phyloP scores from a whole-genome alignment of 2,329 filamentous ascomycete genomes.

The Falciphora oryzae region DNA sequence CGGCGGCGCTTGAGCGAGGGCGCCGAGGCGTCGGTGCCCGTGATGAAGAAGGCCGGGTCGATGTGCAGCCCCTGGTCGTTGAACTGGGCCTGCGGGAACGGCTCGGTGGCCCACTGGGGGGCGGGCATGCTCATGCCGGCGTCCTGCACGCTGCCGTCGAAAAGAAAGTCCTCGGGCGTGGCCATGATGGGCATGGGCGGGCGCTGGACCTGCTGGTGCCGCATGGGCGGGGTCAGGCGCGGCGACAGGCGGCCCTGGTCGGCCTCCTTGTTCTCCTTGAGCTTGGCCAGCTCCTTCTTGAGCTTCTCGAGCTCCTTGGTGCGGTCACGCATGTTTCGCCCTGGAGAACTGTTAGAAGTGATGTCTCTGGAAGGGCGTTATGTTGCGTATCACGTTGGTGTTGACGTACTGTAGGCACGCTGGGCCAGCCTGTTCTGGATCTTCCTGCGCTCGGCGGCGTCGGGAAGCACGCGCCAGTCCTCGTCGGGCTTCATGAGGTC shows the following conservation, averaged over 20 bases:
- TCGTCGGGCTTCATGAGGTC: conserved; percentile 11
- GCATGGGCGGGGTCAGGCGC: background rate
- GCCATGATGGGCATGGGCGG: conserved; percentile 7
- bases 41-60: conserved; percentile 7
- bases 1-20: conserved; percentile 9
- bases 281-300: conserved; percentile 10
- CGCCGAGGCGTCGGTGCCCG: background rate
- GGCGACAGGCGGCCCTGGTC: conserved; percentile 4
- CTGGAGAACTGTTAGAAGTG: background rate
- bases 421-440: conserved; percentile 12
- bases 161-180: conserved; percentile 6
- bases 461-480: conserved; percentile 11
- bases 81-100: conserved; percentile 10
- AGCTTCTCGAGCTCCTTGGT: conserved; percentile 12
- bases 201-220: background rate
- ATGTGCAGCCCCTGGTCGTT: conserved; percentile 7
- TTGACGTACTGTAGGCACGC: conserved; percentile 10
- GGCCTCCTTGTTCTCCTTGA: conserved; percentile 7
- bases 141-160: conserved; percentile 9
- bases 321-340: conserved; percentile 12
- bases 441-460: conserved; percentile 10
- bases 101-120: conserved; percentile 6
- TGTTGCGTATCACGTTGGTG: too few species aligned
- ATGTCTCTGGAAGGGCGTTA: too few species aligned
- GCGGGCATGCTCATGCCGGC: background rate